These are phyloP conservation scores for Nicotiana otophora DNA, from an alignment of 257 asterid genomes.

Conservation along the genomic window DNA sequence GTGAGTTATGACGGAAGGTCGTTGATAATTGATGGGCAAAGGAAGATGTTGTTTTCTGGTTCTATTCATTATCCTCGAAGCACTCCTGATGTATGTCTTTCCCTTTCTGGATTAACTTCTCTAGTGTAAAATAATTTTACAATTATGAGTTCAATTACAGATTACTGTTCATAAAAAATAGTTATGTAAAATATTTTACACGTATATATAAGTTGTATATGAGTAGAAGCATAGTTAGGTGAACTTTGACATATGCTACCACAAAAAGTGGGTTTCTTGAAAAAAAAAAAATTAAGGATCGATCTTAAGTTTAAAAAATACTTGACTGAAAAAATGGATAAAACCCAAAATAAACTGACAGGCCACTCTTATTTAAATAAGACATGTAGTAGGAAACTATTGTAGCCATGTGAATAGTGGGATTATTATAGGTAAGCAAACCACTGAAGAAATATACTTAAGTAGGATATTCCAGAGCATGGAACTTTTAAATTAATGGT, in stretches of 20 bases:
- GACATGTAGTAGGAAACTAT: background rate
- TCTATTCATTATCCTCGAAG: conserved; percentile 90
- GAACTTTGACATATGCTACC: background rate
- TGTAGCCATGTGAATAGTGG: background rate
- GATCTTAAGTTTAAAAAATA: background rate
- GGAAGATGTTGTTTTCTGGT: conserved; percentile 75
- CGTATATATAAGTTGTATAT: no score
- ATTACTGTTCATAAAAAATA: no score
- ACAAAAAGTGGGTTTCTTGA: background rate
- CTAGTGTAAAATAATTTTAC: no score
- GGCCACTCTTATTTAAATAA: background rate
- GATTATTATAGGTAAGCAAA: background rate
- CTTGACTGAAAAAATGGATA: background rate
- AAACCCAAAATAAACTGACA: background rate
- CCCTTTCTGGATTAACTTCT: background rate
- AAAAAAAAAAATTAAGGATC: background rate
- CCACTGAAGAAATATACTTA: background rate
- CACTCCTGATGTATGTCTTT: conserved; percentile 62
- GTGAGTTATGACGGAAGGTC: conserved; percentile 71
- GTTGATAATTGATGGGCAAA: conserved; percentile 52
- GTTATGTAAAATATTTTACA: no score
- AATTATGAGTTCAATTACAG: no score
- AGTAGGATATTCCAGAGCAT: background rate
- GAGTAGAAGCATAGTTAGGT: background rate
- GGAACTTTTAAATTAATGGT: background rate